Evolutionary conservation across 139 green algal species (phyloP).

Genomic region (Gonium pectorale): DNA sequence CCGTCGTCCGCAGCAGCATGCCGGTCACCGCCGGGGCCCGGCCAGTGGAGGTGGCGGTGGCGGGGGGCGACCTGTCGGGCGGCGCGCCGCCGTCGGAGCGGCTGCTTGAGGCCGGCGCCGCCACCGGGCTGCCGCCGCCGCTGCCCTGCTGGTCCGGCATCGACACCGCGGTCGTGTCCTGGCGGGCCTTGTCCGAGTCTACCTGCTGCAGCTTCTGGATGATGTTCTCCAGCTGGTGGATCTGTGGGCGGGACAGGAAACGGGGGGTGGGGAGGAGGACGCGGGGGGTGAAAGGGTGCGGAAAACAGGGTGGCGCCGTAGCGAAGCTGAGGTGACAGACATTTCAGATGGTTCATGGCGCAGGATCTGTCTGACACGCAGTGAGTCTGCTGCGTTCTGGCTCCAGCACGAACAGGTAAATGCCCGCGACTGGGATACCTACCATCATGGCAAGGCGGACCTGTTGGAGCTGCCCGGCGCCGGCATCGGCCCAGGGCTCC

Average conservation of each 20-base stretch:
- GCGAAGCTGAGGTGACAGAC: too few species aligned
- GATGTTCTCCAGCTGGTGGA: conserved; percentile 29
- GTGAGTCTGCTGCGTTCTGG: too few species aligned
- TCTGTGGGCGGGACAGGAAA: not conserved
- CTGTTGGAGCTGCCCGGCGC: too few species aligned
- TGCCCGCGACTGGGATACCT: too few species aligned
- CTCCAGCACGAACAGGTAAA: too few species aligned
- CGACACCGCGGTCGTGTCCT: not conserved
- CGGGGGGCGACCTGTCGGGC: not conserved
- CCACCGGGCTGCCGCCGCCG: not conserved
- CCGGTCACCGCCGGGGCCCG: not conserved
- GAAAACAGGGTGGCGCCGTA: too few species aligned
- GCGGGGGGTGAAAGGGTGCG: too few species aligned
- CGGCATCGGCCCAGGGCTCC: too few species aligned
- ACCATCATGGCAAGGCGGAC: too few species aligned
- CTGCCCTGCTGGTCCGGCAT: not conserved
- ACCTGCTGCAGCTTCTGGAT: conserved; percentile 13
- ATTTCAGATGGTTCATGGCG: too few species aligned
- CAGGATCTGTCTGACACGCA: too few species aligned
- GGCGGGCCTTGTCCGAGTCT: not conserved
- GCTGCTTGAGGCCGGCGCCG: not conserved
- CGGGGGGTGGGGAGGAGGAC: not conserved
- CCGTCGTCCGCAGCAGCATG: conserved; percentile 16
- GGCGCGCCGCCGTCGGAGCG: not conserved
- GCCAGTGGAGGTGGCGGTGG: not conserved